A percentile compares a stretch with the other conserved stretches of the same genome.
Evolutionary conservation across 2,329 filamentous ascomycete species (phyloP).

Genomic region (Microdochium nivale): DNA sequence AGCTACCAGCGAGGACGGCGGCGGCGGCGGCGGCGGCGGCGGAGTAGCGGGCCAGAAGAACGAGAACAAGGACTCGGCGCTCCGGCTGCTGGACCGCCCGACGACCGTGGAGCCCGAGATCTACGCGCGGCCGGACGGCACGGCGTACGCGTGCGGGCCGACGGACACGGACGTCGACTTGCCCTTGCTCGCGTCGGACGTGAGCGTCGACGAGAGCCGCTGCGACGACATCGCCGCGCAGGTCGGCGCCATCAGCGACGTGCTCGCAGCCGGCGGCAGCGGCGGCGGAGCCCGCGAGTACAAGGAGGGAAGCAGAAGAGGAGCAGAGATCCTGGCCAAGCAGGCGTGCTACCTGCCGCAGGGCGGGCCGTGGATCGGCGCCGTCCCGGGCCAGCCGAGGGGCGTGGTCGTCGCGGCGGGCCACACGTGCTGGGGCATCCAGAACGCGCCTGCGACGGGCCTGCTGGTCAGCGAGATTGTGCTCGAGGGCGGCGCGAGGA

Average conservation of each 20-base stretch:
- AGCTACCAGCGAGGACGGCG: background rate
- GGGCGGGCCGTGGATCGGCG: constrained; percentile 61
- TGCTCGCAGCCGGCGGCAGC: constrained; percentile 42
- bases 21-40: background rate
- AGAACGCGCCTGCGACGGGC: constrained; percentile 67
- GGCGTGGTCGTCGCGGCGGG: constrained; percentile 63
- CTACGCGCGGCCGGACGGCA: constrained; percentile 65
- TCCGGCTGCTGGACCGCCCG: constrained; percentile 14
- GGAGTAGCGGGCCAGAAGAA: background rate
- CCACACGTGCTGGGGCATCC: constrained; percentile 78
- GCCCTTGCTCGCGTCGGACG: constrained; percentile 51
- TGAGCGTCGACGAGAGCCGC: constrained; percentile 53
- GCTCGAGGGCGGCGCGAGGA: constrained; percentile 50
- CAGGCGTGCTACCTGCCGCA: constrained; percentile 74
- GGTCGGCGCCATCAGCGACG: constrained; percentile 40
- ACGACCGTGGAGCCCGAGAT: constrained; percentile 61
- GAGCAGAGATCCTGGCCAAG: constrained; percentile 43
- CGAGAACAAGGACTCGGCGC: background rate
- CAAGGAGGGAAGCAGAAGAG: no score
- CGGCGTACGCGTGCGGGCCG: constrained; percentile 65
- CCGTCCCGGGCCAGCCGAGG: constrained; percentile 29
- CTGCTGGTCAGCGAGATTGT: constrained; percentile 57
- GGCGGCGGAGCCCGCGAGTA: no score
- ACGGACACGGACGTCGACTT: constrained; percentile 56
- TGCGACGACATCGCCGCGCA: constrained; percentile 65